Evolutionary conservation across 805 yeast genomes (phyloP), one percentile per base, ranked within the genome.

Genomic region (Candida rishiriensis): DNA sequence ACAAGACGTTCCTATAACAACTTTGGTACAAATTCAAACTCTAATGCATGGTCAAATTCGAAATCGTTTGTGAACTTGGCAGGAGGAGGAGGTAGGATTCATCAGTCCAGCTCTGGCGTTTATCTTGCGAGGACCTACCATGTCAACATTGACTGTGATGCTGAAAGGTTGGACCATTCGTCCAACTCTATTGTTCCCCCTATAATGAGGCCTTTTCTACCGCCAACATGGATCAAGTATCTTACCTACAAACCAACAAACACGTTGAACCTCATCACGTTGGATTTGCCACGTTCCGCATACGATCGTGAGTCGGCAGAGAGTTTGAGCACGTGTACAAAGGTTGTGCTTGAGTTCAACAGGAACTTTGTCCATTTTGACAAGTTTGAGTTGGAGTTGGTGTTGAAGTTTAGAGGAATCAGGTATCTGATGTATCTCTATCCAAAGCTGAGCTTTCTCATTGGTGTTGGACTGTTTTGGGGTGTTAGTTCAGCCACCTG

Each of bases 391-490:
- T 37, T 57, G 30, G 56, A 49, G 32, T 48, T 71, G 31, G 63
- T 55, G 15, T 61, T 70, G 11, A 64, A 65, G 40, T 72, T 72
- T 66, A 58, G 60, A 21, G 78, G 78, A 0, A 55, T 72, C 34
- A 56, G 78, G 30, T 69, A 64, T 51, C 71, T 68, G 46, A 42
- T 73, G 31, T 68, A 62, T 39, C 57, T 65, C 36, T 68, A 69
- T 49, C 66, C 64, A 36, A 51, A 46, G 13, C 46, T 57, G 3
- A 63, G 69, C 33, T 60, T 70, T 36, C 14, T 65, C 10, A 29
- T 69, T 18, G 78, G 77, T 3, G 67, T 67, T 4, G 42, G 50
- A 0, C 10, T 63, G 3, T 71, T 71, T 48, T 73, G 76, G 74
- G 17, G 46, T 1, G 42, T 64, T 14, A 61, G 70, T 42, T 57